Conservation (phyloP, 2,329 filamentous ascomycete species). For the Triangularia setosa region DNA sequence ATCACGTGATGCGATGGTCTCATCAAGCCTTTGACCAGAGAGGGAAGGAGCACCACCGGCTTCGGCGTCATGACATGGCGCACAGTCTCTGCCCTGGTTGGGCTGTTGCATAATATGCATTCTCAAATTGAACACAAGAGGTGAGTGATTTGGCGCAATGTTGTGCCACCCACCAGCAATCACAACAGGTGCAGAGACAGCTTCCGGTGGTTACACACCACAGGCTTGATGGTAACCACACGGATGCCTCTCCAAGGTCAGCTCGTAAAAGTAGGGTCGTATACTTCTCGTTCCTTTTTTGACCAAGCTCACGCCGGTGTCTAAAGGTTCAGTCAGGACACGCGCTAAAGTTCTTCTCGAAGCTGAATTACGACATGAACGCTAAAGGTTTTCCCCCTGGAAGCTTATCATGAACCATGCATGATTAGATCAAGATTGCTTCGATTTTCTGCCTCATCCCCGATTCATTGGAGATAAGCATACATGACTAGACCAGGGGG, state of each 20-base stretch:
- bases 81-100: too few species aligned
- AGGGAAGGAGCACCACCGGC: not conserved
- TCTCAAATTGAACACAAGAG: not conserved
- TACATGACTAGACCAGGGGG: not conserved
- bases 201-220: not conserved
- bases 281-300: not conserved
- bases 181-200: not conserved
- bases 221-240: not conserved
- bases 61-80: not conserved
- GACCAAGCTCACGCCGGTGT: not conserved
- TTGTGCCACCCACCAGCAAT: not conserved
- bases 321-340: not conserved
- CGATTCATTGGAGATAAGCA: slow-evolving; percentile 1
- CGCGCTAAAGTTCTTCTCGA: not conserved
- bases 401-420: slow-evolving; percentile 4
- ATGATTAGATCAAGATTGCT: not conserved
- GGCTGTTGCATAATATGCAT: too few species aligned
- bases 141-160: not conserved
- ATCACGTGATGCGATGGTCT: not conserved
- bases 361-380: not conserved
- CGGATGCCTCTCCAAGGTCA: not conserved
- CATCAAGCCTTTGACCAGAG: not conserved
- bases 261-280: too few species aligned
- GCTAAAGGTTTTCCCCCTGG: not conserved
- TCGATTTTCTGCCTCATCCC: not conserved